A percentile compares a stretch with the other conserved stretches of the same genome.
Evolutionary conservation across 768 basidiomycete species (phyloP).

Genomic region (Amanita muscaria): DNA sequence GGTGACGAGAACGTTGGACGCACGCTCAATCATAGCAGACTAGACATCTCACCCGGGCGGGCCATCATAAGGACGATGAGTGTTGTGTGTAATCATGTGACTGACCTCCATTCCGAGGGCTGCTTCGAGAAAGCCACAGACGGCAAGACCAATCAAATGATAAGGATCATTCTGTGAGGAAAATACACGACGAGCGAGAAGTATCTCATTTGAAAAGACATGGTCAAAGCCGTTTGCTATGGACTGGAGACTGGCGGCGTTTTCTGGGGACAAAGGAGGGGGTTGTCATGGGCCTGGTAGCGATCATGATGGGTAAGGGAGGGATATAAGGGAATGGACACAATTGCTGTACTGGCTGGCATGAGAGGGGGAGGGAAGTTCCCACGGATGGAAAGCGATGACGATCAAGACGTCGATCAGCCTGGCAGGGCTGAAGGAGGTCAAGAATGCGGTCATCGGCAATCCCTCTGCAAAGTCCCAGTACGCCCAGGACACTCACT

Average conservation of each 20-base stretch:
- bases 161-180: conserved; percentile 49
- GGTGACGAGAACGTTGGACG: conserved; percentile 41
- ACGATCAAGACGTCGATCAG: conserved; percentile 14
- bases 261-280: background rate
- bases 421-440: conserved; percentile 44
- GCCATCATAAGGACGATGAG: no score
- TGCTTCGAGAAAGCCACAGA: conserved; percentile 67
- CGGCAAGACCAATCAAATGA: conserved; percentile 64
- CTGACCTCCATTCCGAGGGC: conserved; percentile 74
- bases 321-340: no score
- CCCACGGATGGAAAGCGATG: conserved; percentile 7
- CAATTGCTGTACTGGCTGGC: no score
- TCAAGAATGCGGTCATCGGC: conserved; percentile 73
- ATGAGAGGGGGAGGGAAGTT: no score
- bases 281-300: background rate
- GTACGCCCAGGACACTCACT: conserved; percentile 45
- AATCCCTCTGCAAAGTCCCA: conserved; percentile 64
- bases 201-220: conserved; percentile 63
- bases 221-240: conserved; percentile 52
- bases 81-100: no score
- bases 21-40: conserved; percentile 57
- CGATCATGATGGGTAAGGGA: background rate
- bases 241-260: conserved; percentile 17
- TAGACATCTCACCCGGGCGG: no score
- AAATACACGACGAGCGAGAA: conserved; percentile 43